Conservation (phyloP, 2,329 filamentous ascomycete genomes). For the Malbranchea zuffiana region DNA sequence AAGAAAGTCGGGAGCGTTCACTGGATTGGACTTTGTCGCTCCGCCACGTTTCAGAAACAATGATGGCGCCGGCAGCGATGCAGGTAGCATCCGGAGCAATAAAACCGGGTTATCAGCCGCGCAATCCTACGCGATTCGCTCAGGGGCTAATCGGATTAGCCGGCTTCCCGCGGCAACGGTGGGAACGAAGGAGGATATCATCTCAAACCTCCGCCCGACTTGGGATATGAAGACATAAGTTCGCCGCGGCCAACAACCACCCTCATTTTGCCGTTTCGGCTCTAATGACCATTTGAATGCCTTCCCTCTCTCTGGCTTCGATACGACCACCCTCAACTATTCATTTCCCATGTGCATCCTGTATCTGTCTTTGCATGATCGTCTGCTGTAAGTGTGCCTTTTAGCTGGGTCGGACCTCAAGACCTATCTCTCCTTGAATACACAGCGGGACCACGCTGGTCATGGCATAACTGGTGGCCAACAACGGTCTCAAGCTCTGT, state of each 20-base stretch:
- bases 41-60: constrained; percentile 37
- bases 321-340: no score
- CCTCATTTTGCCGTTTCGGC: background rate
- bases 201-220: constrained; percentile 45
- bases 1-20: constrained; percentile 40
- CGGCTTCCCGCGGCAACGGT: constrained; percentile 72
- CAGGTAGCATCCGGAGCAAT: constrained; percentile 53
- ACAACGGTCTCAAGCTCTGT: no score
- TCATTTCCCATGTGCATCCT: no score
- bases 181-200: constrained; percentile 61
- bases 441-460: no score
- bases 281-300: constrained; percentile 9
- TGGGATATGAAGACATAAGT: constrained; percentile 38
- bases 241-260: background rate
- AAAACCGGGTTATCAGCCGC: constrained; percentile 63
- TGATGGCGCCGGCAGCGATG: constrained; percentile 35
- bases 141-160: constrained; percentile 76
- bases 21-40: constrained; percentile 40
- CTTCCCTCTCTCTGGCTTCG: no score
- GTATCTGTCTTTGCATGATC: no score
- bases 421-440: no score
- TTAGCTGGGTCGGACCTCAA: no score
- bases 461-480: no score
- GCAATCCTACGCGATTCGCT: constrained; percentile 61
- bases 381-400: no score